phyloP scores from a whole-genome alignment of 306 rosid genomes.

The Quillaja saponaria region DNA sequence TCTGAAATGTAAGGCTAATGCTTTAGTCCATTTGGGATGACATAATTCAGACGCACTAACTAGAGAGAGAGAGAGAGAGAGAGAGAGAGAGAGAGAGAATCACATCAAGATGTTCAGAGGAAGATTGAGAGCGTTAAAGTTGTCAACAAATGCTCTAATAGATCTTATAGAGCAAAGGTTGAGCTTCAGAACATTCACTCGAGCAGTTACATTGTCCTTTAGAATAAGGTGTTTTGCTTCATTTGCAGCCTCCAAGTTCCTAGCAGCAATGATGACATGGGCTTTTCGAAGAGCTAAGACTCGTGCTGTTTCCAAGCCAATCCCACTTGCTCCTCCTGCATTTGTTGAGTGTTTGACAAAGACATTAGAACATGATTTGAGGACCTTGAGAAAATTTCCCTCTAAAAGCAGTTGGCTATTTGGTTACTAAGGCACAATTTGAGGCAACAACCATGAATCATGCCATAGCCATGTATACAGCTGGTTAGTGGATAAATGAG shows the following conservation, averaged over 20 bases:
- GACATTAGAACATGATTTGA: not conserved
- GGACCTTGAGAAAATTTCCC: no score
- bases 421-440: no score
- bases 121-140: slow-evolving; percentile 65
- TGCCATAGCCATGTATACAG: not conserved
- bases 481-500: no score
- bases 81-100: not conserved
- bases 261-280: slow-evolving; percentile 71
- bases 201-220: slow-evolving; percentile 41
- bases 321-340: slow-evolving; percentile 96
- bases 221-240: slow-evolving; percentile 61
- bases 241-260: slow-evolving; percentile 71
- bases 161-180: slow-evolving; percentile 73
- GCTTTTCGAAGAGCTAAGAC: slow-evolving; percentile 67
- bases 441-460: not conserved
- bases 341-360: not conserved
- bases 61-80: not conserved
- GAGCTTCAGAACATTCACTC: slow-evolving; percentile 62
- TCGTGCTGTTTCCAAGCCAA: slow-evolving; percentile 82
- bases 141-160: slow-evolving; percentile 55
- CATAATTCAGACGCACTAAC: not conserved
- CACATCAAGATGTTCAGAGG: slow-evolving; percentile 90
- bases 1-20: slow-evolving; percentile 48
- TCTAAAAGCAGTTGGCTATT: no score
- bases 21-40: not conserved